These are phyloP conservation scores for Endocarpon pusillum DNA, from an alignment of 495 filamentous ascomycete genomes.

Conservation along the genomic window DNA sequence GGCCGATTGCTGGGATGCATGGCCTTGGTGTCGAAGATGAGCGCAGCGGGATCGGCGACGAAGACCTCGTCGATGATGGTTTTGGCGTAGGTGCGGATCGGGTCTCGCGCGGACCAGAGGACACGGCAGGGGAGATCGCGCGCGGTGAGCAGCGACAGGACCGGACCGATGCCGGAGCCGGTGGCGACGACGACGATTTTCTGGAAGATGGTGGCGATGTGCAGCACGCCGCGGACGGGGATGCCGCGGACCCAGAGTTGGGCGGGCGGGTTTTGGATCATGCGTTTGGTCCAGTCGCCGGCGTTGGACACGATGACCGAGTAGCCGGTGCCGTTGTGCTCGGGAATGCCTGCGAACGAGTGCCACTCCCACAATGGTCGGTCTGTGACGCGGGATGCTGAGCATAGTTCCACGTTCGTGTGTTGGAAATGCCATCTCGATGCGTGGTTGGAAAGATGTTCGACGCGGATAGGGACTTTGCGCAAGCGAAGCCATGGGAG, in stretches of 20 bases:
- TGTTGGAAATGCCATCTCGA: conserved; percentile 55
- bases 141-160: conserved; percentile 31
- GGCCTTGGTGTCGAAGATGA: conserved; percentile 36
- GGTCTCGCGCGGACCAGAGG: conserved; percentile 40
- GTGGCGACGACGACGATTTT: conserved; percentile 62
- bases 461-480: conserved; percentile 38
- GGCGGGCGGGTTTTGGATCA: conserved; percentile 41
- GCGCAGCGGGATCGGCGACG: conserved; percentile 31
- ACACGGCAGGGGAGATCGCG: conserved; percentile 34
- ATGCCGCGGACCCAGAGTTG: conserved; percentile 29
- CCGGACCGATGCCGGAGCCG: conserved; percentile 63
- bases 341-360: conserved; percentile 59
- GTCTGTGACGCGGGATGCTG: conserved; percentile 27
- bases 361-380: conserved; percentile 60
- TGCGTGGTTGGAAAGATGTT: conserved; percentile 51
- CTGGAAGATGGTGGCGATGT: conserved; percentile 51
- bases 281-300: conserved; percentile 63
- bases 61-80: conserved; percentile 32
- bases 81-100: conserved; percentile 35
- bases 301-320: conserved; percentile 61
- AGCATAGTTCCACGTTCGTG: conserved; percentile 12
- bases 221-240: conserved; percentile 51
- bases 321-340: conserved; percentile 29
- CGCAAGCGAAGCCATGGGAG: conserved; percentile 27
- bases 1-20: conserved; percentile 30